Percentiles rank a stretch among this genome's conserved stretches.
phyloP scores from a whole-genome alignment of 345 rosid genomes.

The Bruguiera parviflora region DNA sequence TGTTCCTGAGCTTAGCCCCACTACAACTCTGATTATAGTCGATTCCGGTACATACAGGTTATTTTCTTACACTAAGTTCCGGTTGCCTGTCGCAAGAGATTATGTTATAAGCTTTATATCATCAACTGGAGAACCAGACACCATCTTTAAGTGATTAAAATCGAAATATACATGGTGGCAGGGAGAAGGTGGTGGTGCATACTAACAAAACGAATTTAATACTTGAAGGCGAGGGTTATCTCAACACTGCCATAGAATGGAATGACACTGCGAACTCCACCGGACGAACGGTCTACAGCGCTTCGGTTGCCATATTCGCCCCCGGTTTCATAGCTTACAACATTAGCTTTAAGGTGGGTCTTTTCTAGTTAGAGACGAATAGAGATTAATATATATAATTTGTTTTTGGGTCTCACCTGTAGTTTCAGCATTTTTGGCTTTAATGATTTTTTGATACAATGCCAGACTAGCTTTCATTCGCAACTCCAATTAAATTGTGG shows the following conservation, averaged over 20 bases:
- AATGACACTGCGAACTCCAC: slow-evolving; percentile 82
- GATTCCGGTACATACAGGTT: slow-evolving; percentile 80
- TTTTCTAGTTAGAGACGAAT: background rate
- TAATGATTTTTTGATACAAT: no score
- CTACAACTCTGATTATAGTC: slow-evolving; percentile 54
- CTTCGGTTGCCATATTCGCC: slow-evolving; percentile 67
- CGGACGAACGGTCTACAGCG: slow-evolving; percentile 59
- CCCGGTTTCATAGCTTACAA: slow-evolving; percentile 69
- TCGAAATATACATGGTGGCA: slow-evolving; percentile 19
- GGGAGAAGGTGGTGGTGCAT: slow-evolving; percentile 73
- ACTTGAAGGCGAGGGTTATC: slow-evolving; percentile 65
- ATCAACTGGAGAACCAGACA: no score
- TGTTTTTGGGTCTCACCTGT: background rate
- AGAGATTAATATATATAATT: no score
- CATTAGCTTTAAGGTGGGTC: slow-evolving; percentile 69
- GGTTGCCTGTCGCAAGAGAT: background rate
- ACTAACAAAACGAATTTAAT: slow-evolving; percentile 64
- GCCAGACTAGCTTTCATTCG: no score
- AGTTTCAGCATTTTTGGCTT: background rate
- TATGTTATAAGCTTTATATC: no score
- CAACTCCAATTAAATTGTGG: no score
- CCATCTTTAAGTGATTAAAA: background rate
- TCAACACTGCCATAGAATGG: slow-evolving; percentile 65
- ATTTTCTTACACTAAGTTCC: background rate
- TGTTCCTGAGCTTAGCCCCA: slow-evolving; percentile 52